Evolutionary conservation across 2,329 filamentous ascomycete genomes (phyloP), one percentile per base, ranked within the genome.

Genomic region (Claviceps arundinis): DNA sequence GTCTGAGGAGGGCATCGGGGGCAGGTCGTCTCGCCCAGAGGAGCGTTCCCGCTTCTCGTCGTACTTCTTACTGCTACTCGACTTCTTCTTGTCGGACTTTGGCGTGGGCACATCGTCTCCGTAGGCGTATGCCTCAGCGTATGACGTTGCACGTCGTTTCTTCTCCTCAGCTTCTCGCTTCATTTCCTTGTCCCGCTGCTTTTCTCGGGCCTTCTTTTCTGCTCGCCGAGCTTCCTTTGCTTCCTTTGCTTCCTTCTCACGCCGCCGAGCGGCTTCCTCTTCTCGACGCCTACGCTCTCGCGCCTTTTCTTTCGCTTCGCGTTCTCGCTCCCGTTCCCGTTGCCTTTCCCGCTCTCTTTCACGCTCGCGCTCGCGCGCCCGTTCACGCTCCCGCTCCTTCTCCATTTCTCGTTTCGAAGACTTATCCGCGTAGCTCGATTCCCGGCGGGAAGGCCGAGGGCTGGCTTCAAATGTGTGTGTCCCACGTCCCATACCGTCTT

Each of bases 341-440:
- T 43, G 17, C 5, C 19, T 19, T 6, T 43, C 41, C 14, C 41
- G 41, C 41, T 43, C 63, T 16, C 57, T 48, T 19, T 34, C 55
- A 42, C 52, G 55, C 7, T 58, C 55, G n/a, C 66, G 58, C 17
- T 59, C 55, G 40, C 52, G 55, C 9, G 57, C 56, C 2, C 55
- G 50, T 7, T 58, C 55, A 22, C 66, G 58, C 47, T 69, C 61
- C 44, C 66, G 61, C 16, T 70, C 71, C 45, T 64, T 65, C 48
- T 71, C 70, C 47, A 65, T 65, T 22, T 73, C 73, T 45, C 68
- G 70, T 55, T 69, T 73, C 2, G 69, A 68, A 3, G 70, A 61
- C 57, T 71, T 70, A 49, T 76, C 72, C 38, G 66, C 66, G 51
- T 76, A 77, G 52, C 72, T 75, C 2, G 72, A 61, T 5, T 75